phyloP scores from a whole-genome alignment of 1,284 basidiomycete genomes.

The Paramarasmius palmivorus region DNA sequence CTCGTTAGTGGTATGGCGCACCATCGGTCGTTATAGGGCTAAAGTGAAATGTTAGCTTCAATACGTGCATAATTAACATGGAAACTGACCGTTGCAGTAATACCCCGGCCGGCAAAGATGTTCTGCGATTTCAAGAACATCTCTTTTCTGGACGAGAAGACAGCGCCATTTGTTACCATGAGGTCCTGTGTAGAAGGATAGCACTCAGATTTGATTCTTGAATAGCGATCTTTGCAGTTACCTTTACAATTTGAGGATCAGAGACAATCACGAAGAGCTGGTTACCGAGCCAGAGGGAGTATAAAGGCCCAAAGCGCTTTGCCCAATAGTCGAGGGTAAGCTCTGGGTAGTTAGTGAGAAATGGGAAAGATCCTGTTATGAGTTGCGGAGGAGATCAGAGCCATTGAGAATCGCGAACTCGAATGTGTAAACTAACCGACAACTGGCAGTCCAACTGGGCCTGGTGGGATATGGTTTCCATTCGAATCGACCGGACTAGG shows the following conservation, averaged over 20 bases:
- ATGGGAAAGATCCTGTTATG: conserved; percentile 31
- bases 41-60: not conserved
- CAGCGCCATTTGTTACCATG: conserved; percentile 39
- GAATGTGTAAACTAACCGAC: not conserved
- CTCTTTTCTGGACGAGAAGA: conserved; percentile 40
- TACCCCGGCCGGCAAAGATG: conserved; percentile 39
- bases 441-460: not conserved
- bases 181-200: conserved; percentile 26
- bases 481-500: not conserved
- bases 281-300: conserved; percentile 26
- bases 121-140: conserved; percentile 44
- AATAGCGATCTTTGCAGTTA: not conserved
- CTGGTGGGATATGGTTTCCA: not conserved
- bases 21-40: conserved; percentile 29
- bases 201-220: no score
- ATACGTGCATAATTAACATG: not conserved
- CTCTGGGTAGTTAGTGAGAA: conserved; percentile 37
- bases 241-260: conserved; percentile 33
- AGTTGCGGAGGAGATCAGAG: not conserved
- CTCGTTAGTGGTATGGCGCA: not conserved
- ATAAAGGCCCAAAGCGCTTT: conserved; percentile 35
- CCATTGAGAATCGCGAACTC: not conserved
- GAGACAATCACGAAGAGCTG: conserved; percentile 44
- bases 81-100: conserved; percentile 42
- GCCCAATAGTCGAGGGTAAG: conserved; percentile 36